These are phyloP conservation scores for Naganishia albida DNA, from an alignment of 1,284 basidiomycete genomes.

Conservation along the genomic window DNA sequence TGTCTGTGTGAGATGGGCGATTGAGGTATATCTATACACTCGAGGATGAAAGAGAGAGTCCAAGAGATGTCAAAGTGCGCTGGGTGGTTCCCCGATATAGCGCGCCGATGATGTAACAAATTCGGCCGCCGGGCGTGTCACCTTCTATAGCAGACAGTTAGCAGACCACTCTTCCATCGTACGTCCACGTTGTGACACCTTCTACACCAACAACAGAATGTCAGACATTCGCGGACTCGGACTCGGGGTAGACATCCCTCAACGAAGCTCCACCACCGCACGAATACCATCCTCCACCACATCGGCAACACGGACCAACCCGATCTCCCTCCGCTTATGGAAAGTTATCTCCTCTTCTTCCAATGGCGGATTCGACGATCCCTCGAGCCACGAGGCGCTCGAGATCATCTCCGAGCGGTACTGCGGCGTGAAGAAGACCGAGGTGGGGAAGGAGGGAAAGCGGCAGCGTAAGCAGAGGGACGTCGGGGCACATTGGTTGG, in stretches of 20 bases:
- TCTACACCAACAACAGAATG: not conserved
- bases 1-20: not conserved
- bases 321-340: slow-evolving; percentile 65
- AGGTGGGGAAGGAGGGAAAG: slow-evolving; percentile 16
- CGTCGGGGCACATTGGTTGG: slow-evolving; percentile 6
- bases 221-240: not conserved
- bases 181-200: not conserved
- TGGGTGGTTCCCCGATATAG: not conserved
- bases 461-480: slow-evolving; percentile 48
- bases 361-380: slow-evolving; percentile 65
- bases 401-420: slow-evolving; percentile 80
- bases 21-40: too few relatives aligned
- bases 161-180: not conserved
- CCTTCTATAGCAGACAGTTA: not conserved
- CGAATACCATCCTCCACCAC: not conserved
- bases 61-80: too few relatives aligned
- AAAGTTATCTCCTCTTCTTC: slow-evolving; percentile 73
- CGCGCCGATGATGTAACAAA: too few relatives aligned
- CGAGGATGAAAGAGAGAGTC: not conserved
- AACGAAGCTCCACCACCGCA: not conserved
- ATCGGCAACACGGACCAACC: slow-evolving; percentile 14
- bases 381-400: slow-evolving; percentile 74
- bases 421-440: slow-evolving; percentile 32
- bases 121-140: too few relatives aligned
- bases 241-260: not conserved